These are phyloP conservation scores for Lactuca saligna DNA, from an alignment of 129 eudicot genomes.

Conservation along the genomic window DNA sequence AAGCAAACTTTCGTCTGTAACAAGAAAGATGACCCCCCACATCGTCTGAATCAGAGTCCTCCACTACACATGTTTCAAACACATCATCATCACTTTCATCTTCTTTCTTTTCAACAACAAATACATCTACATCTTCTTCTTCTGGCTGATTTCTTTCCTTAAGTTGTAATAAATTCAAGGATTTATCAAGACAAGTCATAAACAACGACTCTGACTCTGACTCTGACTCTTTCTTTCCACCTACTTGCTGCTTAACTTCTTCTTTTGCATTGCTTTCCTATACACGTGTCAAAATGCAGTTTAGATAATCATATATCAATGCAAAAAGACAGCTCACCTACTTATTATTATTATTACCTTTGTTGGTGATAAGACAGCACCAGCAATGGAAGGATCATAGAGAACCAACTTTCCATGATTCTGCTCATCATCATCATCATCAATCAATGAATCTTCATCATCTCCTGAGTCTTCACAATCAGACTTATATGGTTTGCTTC, in stretches of 20 bases:
- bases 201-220: neutral
- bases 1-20: neutral
- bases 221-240: conserved; percentile 7
- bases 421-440: conserved; percentile 17
- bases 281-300: neutral
- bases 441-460: conserved; percentile 18
- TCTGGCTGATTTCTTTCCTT: conserved; percentile 6
- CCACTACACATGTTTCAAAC: conserved; percentile 38
- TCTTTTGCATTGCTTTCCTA: conserved; percentile 46
- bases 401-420: conserved; percentile 28
- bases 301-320: neutral
- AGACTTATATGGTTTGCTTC: conserved; percentile 21
- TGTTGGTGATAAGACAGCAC: conserved; percentile 29
- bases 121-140: conserved; percentile 2
- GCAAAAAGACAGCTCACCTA: neutral
- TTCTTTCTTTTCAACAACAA: conserved; percentile 23
- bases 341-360: conserved; percentile 38
- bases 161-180: conserved; percentile 16
- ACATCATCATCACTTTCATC: conserved; percentile 28
- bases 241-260: conserved; percentile 23
- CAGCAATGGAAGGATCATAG: conserved; percentile 12
- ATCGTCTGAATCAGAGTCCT: conserved; percentile 50
- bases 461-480: conserved; percentile 12
- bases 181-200: conserved; percentile 11
- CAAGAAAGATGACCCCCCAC: neutral